phyloP scores from a whole-genome alignment of 2,329 filamentous ascomycete genomes.

The Fusarium ambrosium region DNA sequence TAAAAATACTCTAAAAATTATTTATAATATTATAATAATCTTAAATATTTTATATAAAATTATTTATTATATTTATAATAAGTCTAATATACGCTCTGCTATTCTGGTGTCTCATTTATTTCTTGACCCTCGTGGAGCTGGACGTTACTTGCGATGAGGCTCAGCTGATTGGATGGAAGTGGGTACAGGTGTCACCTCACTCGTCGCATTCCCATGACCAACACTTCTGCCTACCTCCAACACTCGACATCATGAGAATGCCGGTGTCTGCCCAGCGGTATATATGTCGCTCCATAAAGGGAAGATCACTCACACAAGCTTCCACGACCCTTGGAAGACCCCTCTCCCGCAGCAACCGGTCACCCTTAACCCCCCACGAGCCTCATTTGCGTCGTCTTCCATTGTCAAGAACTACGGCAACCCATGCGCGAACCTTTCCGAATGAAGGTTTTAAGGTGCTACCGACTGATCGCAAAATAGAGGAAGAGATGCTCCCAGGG shows the following conservation, averaged over 20 bases:
- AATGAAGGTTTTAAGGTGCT: not conserved
- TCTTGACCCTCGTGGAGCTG: too few relatives aligned
- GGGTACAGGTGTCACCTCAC: not conserved
- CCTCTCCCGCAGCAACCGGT: not conserved
- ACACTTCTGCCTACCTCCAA: not conserved
- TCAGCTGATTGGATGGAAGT: not conserved
- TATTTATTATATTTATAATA: too few relatives aligned
- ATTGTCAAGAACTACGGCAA: not conserved
- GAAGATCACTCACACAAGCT: not conserved
- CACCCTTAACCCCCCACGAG: not conserved
- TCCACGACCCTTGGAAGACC: not conserved
- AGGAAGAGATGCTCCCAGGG: not conserved
- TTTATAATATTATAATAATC: too few relatives aligned
- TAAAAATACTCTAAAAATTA: too few relatives aligned
- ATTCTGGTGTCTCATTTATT: too few relatives aligned
- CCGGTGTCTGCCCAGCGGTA: not conserved
- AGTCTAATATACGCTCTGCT: too few relatives aligned
- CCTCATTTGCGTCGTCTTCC: not conserved
- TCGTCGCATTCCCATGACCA: not conserved
- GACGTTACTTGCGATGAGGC: not conserved
- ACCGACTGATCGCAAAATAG: not conserved
- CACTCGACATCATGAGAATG: not conserved
- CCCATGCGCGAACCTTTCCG: not conserved
- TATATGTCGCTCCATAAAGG: not conserved
- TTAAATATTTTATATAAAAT: too few relatives aligned